Evolutionary conservation across 441 rosid genomes (phyloP).

Genomic region (Euphorbia celastroides): DNA sequence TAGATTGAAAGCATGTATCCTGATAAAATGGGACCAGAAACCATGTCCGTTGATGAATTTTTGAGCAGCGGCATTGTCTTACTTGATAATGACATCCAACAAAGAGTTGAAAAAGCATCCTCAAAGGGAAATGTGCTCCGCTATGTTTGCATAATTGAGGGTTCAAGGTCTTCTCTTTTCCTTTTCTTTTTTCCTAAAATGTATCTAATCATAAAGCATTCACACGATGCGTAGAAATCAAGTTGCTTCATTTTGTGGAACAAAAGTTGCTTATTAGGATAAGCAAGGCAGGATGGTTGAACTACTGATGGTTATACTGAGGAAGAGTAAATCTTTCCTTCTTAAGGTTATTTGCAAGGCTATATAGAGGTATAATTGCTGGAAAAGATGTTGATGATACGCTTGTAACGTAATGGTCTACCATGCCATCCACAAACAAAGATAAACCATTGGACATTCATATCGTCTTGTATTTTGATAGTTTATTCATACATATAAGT

Average conservation of each 20-base stretch:
- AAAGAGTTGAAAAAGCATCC: too few species aligned
- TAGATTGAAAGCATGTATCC: slow-evolving; percentile 92
- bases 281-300: not conserved
- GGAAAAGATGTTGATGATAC: not conserved
- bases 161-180: slow-evolving; percentile 48
- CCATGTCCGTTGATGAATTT: slow-evolving; percentile 73
- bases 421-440: too few species aligned
- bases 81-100: slow-evolving; percentile 59
- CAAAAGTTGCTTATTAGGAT: not conserved
- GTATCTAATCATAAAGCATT: not conserved
- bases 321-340: not conserved
- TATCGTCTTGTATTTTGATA: too few species aligned
- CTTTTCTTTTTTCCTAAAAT: not conserved
- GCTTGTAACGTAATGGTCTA: not conserved
- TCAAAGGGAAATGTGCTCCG: slow-evolving; percentile 94
- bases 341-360: not conserved
- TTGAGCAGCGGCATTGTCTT: slow-evolving; percentile 43
- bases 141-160: slow-evolving; percentile 79
- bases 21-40: slow-evolving; percentile 61
- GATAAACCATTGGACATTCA: too few species aligned
- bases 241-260: not conserved
- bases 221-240: not conserved
- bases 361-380: not conserved
- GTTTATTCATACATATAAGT: too few species aligned
- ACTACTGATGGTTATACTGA: not conserved